These are phyloP conservation scores for Starmerella sp. DNA, from an alignment of 805 yeast genomes.

Conservation along the genomic window DNA sequence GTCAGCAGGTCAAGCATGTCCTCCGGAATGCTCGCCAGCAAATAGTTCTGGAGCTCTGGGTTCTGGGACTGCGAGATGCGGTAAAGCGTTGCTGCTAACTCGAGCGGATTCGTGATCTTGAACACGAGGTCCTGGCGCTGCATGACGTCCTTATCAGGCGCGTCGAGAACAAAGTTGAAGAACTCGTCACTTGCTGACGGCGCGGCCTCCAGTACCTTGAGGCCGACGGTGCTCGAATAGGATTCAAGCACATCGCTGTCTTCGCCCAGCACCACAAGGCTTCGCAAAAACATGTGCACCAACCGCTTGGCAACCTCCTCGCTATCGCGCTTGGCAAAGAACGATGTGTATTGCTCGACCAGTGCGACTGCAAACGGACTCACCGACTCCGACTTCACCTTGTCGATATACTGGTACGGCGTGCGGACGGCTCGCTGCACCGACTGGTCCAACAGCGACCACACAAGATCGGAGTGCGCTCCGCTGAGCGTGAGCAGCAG, in stretches of 20 bases:
- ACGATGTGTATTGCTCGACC: constrained; percentile 42
- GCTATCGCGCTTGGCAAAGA: constrained; percentile 1
- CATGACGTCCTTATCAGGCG: constrained; percentile 7
- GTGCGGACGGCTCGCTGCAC: constrained; percentile 56
- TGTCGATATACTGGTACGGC: constrained; percentile 79
- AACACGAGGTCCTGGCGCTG: constrained; percentile 18
- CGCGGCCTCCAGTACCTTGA: background rate
- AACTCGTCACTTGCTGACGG: constrained; percentile 16
- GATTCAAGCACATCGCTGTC: background rate
- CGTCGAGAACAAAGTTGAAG: constrained; percentile 22
- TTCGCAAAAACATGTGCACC: constrained; percentile 17
- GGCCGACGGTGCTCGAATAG: background rate
- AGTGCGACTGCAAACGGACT: constrained; percentile 50
- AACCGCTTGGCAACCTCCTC: constrained; percentile 12
- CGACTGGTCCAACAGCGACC: constrained; percentile 64
- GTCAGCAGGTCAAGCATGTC: constrained; percentile 8
- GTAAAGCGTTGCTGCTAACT: constrained; percentile 20
- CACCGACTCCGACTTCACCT: constrained; percentile 30
- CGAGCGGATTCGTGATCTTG: constrained; percentile 21
- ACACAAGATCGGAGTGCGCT: constrained; percentile 29
- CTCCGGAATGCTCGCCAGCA: constrained; percentile 20
- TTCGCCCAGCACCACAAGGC: constrained; percentile 21
- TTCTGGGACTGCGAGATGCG: constrained; percentile 8
- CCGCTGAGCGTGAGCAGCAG: constrained; percentile 41
- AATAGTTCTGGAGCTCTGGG: constrained; percentile 9